These are phyloP conservation scores for Aspergillus felis DNA, from an alignment of 2,329 filamentous ascomycete genomes.

Conservation along the genomic window DNA sequence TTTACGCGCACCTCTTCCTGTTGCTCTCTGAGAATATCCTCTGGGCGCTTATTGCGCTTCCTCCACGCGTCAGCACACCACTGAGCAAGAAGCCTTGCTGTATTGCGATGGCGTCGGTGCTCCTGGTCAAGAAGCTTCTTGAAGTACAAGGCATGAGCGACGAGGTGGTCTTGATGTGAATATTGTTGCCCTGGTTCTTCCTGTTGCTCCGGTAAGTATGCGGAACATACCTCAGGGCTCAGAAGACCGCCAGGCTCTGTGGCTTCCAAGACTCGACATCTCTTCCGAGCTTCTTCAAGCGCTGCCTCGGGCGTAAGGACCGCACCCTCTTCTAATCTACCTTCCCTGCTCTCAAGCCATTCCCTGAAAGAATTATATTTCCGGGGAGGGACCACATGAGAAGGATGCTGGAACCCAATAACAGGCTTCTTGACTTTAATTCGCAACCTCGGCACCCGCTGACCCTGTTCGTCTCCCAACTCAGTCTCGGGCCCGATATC, in stretches of 20 bases:
- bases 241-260: slow-evolving; percentile 71
- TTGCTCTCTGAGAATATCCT: slow-evolving; percentile 79
- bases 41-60: slow-evolving; percentile 46
- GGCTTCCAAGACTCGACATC: slow-evolving; percentile 68
- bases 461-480: slow-evolving; percentile 19
- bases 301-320: slow-evolving; percentile 58
- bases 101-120: slow-evolving; percentile 69
- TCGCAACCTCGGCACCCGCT: slow-evolving; percentile 34
- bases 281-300: slow-evolving; percentile 63
- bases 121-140: slow-evolving; percentile 75
- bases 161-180: slow-evolving; percentile 81
- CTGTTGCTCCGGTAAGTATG: slow-evolving; percentile 68
- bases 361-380: slow-evolving; percentile 56
- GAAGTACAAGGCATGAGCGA: slow-evolving; percentile 75
- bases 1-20: slow-evolving; percentile 61
- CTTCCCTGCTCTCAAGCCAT: slow-evolving; percentile 57
- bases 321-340: slow-evolving; percentile 42
- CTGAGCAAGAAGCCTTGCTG: slow-evolving; percentile 72
- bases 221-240: slow-evolving; percentile 64
- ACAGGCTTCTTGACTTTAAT: slow-evolving; percentile 52
- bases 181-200: slow-evolving; percentile 76
- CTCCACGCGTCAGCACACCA: slow-evolving; percentile 42
- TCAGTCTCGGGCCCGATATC: slow-evolving; percentile 7
- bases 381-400: slow-evolving; percentile 44
- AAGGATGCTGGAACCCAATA: slow-evolving; percentile 49